Base-by-base conservation (phyloP, 179 eudicot genomes). In the Silene vulgaris region DNA sequence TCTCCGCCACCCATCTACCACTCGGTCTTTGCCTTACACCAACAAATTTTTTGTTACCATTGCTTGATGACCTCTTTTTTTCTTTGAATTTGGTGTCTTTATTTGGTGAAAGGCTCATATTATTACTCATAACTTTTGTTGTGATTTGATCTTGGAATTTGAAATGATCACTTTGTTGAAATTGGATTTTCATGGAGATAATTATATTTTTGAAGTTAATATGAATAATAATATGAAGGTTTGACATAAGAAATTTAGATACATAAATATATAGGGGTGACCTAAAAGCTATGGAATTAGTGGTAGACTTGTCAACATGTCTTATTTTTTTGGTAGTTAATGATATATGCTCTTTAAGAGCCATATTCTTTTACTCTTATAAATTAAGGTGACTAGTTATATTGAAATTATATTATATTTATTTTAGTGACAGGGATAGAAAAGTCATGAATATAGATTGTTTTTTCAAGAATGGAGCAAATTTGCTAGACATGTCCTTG, bases 11-110 rank as follows among this genome's bases (percentile, higher is more conserved):
- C 97, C 97, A 92, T 85, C 89, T 90, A 28, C 97, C 97, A 8
- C 96, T 90, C 13, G 97, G 96, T 80, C 97, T 90, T 80, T 92
- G 97, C 79, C 97, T 87, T 23, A 92, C 97, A n/a, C 97, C 97
- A 16, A 92, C 88, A 82, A 87, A 92, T 72, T 90, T 92, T 82
- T 75, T 84, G 69, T 61, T 77, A 45, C 80, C 84, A 69, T 68
- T 82, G 61, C 52, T 82, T 61, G 83, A 56, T 56, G 60, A 77
- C 23, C 77, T 82, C 71, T 56, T 84, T 71, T 77, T 85, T 28
- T 85, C 80, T 78, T 81, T 89, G 85, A 83, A 75, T 61, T 80
- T 87, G 32, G 79, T 74, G 13, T 30, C 72, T 79, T 87, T 87
- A 71, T 57, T 79, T 59, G 65, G 74, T 54, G 86, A 85, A 5